phyloP scores from a whole-genome alignment of 106 monocot genomes.

The Apostasia ramifera region DNA sequence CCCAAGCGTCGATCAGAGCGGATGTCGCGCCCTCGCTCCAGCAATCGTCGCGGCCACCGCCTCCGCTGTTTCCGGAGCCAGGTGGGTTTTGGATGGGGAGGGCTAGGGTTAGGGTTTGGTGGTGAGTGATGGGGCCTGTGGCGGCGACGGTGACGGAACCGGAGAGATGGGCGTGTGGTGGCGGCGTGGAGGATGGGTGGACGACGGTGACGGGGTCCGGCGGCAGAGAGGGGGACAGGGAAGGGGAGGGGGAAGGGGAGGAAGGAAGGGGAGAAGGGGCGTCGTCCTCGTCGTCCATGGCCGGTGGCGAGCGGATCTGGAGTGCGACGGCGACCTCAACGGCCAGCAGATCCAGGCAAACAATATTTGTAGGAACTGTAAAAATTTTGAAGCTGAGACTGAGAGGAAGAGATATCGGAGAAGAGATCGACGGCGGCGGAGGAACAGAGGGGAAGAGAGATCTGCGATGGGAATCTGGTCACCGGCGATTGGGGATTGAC shows the following conservation, averaged over 20 bases:
- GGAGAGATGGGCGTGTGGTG: not conserved
- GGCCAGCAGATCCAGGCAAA: not conserved
- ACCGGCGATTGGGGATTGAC: not conserved
- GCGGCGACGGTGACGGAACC: conserved; percentile 3
- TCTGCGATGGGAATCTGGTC: not conserved
- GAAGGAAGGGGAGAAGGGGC: not conserved
- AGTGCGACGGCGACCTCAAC: no score
- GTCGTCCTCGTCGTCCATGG: not conserved
- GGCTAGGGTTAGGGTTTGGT: not conserved
- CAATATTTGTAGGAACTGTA: not conserved
- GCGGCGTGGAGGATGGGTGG: not conserved
- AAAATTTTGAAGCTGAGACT: no score
- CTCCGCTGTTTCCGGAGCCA: not conserved
- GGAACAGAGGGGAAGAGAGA: not conserved
- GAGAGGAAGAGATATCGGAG: not conserved
- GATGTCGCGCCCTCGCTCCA: conserved; percentile 75
- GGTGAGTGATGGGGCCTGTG: not conserved
- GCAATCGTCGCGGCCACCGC: conserved; percentile 50
- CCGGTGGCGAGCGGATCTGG: not conserved
- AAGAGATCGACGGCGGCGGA: not conserved
- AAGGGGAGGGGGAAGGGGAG: not conserved
- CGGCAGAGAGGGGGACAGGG: not conserved
- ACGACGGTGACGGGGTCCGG: not conserved
- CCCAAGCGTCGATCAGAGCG: conserved; percentile 68
- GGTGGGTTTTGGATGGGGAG: conserved; percentile 4